Evolutionary conservation across 139 green algal species (phyloP), one percentile per base, ranked within the genome.

Genomic region (Pedinophyceae sp.): DNA sequence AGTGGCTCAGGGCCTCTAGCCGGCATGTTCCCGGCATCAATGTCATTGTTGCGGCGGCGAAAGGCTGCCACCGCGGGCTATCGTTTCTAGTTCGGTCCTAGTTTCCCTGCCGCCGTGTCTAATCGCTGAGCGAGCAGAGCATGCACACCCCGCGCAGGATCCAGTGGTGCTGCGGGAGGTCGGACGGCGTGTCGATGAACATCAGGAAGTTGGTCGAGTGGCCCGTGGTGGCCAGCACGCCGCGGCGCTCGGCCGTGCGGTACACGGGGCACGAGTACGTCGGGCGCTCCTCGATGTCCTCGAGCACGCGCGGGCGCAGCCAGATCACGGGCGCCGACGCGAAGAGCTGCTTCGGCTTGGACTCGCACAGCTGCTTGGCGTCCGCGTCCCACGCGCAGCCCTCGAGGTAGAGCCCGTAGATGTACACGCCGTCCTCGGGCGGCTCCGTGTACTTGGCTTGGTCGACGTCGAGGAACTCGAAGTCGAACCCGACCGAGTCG

Each of bases 161-260:
- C 65, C 65, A 72, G 54, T 72, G 55, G 20, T 59, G 26, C 53
- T 59, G 46, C 4, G 53, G 27, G 59, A 43, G 55, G 50, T 68
- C 55, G n/a, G 16, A 60, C 4, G 65, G 65, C 30, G 65, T 38
- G 10, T 46, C 10, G 48, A 53, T 53, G 22, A 53, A 38, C 48
- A 53, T 53, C n/a, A 53, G n/a, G n/a, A 72, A 72, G 56, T 72
- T 72, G 30, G 59, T 60, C 10, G 45, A 61, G 60, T 72, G 65
- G 23, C 65, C 65, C 18, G 65, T 72, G 27, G 65, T 72, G 39
- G 65, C 59, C 16, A 72, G 58, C 48, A 63, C 52, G 41, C 64
- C 64, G 19, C 55, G 29, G 28, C 65, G 47, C 55, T 72, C 65
- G 28, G 59, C 26, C 25, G 65, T 72, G 18, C 59, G 45, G 65